These are phyloP conservation scores for Cenchrus fungigraminus DNA, from an alignment of 176 grass and related monocot species.

Conservation along the genomic window DNA sequence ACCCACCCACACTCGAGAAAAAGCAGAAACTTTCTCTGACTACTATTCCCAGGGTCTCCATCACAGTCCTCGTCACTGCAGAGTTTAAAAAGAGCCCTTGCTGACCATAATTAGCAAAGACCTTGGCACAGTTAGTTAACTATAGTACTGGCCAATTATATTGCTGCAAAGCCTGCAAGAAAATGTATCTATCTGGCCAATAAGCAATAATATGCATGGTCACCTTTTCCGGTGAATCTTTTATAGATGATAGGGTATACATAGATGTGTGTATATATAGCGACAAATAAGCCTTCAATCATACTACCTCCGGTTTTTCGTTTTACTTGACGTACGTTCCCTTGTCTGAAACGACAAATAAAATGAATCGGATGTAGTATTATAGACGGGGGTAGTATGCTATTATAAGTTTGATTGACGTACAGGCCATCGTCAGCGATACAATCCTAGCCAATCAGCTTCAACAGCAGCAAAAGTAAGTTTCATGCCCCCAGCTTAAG, in stretches of 20 bases:
- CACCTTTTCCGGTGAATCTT: not conserved
- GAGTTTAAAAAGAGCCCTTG: not conserved
- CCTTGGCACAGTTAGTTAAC: not conserved
- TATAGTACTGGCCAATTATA: not conserved
- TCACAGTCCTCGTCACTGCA: not conserved
- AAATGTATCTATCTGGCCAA: not conserved
- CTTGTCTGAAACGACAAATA: no score
- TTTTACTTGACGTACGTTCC: no score
- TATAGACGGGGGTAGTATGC: no score
- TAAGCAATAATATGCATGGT: no score
- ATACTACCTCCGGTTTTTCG: not conserved
- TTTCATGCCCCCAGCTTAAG: no score
- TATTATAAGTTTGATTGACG: not conserved
- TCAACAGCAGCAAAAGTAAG: no score
- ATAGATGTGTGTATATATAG: no score
- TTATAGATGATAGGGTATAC: no score
- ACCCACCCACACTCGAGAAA: conserved; percentile 24
- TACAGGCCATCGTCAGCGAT: not conserved
- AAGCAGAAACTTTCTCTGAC: conserved; percentile 37
- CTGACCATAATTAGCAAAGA: not conserved
- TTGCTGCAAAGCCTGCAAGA: not conserved
- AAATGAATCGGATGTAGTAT: not conserved
- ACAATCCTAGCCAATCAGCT: not conserved
- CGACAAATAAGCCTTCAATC: conserved; percentile 4
- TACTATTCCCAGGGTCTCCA: conserved; percentile 15